phyloP scores from a whole-genome alignment of 345 rosid genomes.

The Gossypium thurberi region DNA sequence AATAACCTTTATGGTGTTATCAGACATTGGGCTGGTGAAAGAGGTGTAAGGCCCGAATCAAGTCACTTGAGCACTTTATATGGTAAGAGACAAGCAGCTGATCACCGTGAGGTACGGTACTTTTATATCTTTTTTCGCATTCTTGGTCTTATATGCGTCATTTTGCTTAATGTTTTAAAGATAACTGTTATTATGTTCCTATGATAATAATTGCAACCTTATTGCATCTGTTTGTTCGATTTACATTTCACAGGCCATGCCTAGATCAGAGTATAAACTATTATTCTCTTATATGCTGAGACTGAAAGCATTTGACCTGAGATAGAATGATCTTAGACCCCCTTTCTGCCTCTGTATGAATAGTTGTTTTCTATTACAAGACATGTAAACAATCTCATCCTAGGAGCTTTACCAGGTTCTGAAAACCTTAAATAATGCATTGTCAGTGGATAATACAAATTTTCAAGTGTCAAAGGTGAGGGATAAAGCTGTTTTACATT shows the following conservation, averaged over 20 bases:
- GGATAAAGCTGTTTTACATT: conserved; percentile 21
- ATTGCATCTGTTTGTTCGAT: not conserved
- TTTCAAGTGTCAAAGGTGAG: too few species aligned
- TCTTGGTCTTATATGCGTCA: conserved; percentile 2
- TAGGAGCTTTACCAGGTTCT: not conserved
- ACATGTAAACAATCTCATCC: not conserved
- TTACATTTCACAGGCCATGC: not conserved
- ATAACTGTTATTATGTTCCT: not conserved
- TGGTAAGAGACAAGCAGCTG: conserved; percentile 24
- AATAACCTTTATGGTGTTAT: conserved; percentile 38
- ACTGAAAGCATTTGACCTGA: not conserved
- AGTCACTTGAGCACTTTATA: conserved; percentile 16
- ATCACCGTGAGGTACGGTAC: conserved; percentile 34
- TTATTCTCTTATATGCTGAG: conserved; percentile 2
- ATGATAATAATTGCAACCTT: not conserved
- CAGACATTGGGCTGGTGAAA: conserved; percentile 21
- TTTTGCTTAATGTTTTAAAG: not conserved
- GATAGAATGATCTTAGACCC: not conserved
- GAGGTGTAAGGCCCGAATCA: conserved; percentile 21
- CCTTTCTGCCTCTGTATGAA: not conserved
- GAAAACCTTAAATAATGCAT: conserved; percentile 13
- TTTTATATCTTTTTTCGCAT: not conserved
- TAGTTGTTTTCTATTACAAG: not conserved
- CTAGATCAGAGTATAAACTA: not conserved
- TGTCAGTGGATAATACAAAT: conserved; percentile 24